Evolutionary conservation across 306 rosid genomes (phyloP), one percentile per base, ranked within the genome.

Genomic region (Begonia fuchsioides): DNA sequence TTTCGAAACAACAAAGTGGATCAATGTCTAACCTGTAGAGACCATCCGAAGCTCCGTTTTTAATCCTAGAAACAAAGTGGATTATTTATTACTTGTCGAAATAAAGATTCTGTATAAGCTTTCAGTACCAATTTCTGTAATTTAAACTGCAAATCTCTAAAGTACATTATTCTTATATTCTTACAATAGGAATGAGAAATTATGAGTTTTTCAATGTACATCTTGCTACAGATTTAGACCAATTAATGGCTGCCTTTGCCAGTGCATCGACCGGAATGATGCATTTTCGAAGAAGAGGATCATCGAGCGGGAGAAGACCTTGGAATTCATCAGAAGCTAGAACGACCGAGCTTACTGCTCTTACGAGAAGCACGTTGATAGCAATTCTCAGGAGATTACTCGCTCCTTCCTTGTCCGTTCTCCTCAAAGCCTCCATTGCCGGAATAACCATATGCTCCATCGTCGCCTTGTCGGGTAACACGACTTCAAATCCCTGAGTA

Each of bases 401-500:
- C 16, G 93, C 87, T 50, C 94, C 96, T 77, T 85, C 80, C 65
- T 69, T 69, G 70, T 85, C 95, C 48, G 72, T 78, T 71, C 86
- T 65, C 58, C 66, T 62, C 59, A 75, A 63, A 58, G 95, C 93
- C 67, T 81, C 93, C 32, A 56, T 66, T 44, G 87, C 82, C 35
- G 93, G 87, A 63, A 71, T 56, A 44, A 81, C 68, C 2, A 81
- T 67, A 47, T 85, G 79, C 62, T 85, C 81, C 82, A 72, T 80
- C 6, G 92, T 85, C n/a, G 81, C 81, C 62, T 72, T 67, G 64
- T 85, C 95, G 14, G 82, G 84, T 26, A 75, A 57, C 52, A 80
- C 68, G 47, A 77, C 82, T 77, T 80, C 87, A 66, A 80, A 80
- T 0, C 95, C 95, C 95, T 85, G 67, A 61, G 44, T 15, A 47